Evolutionary conservation across 2,329 filamentous ascomycete species (phyloP).

Genomic region (Gyromitra esculenta): DNA sequence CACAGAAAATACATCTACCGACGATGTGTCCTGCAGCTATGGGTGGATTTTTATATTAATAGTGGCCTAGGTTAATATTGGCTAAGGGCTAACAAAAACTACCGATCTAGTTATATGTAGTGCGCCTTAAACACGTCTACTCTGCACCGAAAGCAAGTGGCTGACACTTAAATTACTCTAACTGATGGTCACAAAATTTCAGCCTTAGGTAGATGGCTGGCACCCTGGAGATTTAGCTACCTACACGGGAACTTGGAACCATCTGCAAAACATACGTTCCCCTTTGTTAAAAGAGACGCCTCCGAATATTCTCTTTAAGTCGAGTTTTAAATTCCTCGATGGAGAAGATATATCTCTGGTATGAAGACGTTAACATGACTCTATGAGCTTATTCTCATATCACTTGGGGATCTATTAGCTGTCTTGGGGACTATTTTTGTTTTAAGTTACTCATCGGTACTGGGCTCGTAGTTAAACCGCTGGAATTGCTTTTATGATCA

Average conservation of each 20-base stretch:
- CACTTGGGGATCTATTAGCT: too few relatives aligned
- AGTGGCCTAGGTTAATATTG: constrained; percentile 5
- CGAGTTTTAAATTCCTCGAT: too few relatives aligned
- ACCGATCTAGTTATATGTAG: constrained; percentile 3
- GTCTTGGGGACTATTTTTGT: too few relatives aligned
- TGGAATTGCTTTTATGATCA: too few relatives aligned
- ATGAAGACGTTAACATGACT: too few relatives aligned
- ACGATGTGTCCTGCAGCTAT: constrained; percentile 41
- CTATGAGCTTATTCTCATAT: too few relatives aligned
- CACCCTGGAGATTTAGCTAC: background rate
- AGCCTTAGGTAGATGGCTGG: background rate
- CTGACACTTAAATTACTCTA: background rate
- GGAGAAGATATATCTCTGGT: too few relatives aligned
- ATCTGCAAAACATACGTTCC: background rate
- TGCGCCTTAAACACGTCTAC: constrained; percentile 9
- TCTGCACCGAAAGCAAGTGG: background rate
- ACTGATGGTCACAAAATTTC: background rate
- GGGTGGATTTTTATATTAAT: constrained; percentile 31
- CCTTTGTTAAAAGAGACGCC: too few relatives aligned
- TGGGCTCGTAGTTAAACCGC: too few relatives aligned
- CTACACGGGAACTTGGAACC: background rate
- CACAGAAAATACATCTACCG: constrained; percentile 36
- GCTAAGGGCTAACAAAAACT: constrained; percentile 13
- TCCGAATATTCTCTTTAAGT: too few relatives aligned
- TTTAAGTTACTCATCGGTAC: too few relatives aligned